A percentile compares a stretch with the other conserved stretches of the same genome.
These are phyloP conservation scores for Aspergillus persii DNA, from an alignment of 2,329 filamentous ascomycete species.

Conservation along the genomic window DNA sequence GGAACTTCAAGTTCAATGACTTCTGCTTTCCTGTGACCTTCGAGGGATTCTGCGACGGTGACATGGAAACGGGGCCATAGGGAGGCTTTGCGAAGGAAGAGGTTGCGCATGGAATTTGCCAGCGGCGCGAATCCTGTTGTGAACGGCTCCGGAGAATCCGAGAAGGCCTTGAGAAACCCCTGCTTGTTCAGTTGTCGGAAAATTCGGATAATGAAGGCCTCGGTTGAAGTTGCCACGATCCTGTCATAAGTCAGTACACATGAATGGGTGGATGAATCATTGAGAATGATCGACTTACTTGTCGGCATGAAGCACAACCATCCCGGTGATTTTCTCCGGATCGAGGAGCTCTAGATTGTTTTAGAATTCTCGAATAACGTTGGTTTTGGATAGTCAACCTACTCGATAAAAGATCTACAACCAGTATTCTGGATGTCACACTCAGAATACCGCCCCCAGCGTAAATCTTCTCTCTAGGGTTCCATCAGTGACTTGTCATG, in stretches of 20 bases:
- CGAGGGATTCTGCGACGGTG: conserved; percentile 81
- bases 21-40: conserved; percentile 89
- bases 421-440: conserved; percentile 90
- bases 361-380: background rate
- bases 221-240: conserved; percentile 79
- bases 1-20: conserved; percentile 95
- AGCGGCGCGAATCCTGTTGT: conserved; percentile 84
- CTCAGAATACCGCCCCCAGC: conserved; percentile 85
- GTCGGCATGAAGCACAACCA: conserved; percentile 87
- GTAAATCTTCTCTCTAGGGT: conserved; percentile 80
- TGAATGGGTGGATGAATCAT: background rate
- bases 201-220: conserved; percentile 92
- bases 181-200: conserved; percentile 92
- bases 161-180: conserved; percentile 94
- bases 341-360: conserved; percentile 58
- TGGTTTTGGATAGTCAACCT: conserved; percentile 13
- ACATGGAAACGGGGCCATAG: conserved; percentile 94
- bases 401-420: conserved; percentile 86
- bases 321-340: conserved; percentile 79
- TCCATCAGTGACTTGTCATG: conserved; percentile 17
- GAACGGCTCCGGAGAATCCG: conserved; percentile 89
- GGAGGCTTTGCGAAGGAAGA: conserved; percentile 85
- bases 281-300: conserved; percentile 35
- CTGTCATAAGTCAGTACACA: conserved; percentile 36
- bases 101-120: conserved; percentile 83